Percentiles rank a stretch among this genome's conserved stretches.
Evolutionary conservation across 768 basidiomycete genomes (phyloP).

Genomic region (Lactifluus rugatus): DNA sequence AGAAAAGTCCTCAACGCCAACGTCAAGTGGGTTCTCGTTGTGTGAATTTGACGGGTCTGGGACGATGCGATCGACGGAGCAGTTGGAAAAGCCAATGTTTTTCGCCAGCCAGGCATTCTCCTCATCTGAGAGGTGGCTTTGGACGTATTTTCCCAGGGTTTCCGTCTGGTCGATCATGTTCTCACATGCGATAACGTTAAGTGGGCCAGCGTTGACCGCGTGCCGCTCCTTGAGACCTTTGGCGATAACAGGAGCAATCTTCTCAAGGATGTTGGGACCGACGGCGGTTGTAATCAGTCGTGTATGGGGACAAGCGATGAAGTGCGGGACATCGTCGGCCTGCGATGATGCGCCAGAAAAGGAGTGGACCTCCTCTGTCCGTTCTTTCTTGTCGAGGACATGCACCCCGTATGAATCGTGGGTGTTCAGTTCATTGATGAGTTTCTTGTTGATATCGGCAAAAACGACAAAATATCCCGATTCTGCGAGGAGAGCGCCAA

Average conservation of each 20-base stretch:
- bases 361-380: slow-evolving; percentile 15
- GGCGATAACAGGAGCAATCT: slow-evolving; percentile 29
- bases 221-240: slow-evolving; percentile 27
- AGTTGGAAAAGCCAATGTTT: slow-evolving; percentile 34
- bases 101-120: slow-evolving; percentile 24
- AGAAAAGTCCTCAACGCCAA: slow-evolving; percentile 33
- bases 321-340: slow-evolving; percentile 12
- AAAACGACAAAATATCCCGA: slow-evolving; percentile 33
- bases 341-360: slow-evolving; percentile 22
- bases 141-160: slow-evolving; percentile 25
- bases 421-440: slow-evolving; percentile 28
- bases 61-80: slow-evolving; percentile 34
- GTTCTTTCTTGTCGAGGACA: slow-evolving; percentile 26
- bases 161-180: slow-evolving; percentile 32
- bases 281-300: slow-evolving; percentile 32
- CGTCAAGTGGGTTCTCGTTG: slow-evolving; percentile 26
- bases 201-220: slow-evolving; percentile 16
- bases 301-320: slow-evolving; percentile 21
- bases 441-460: slow-evolving; percentile 27
- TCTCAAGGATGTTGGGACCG: slow-evolving; percentile 28
- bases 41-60: slow-evolving; percentile 10
- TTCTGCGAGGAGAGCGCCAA: slow-evolving; percentile 29
- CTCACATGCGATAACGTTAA: slow-evolving; percentile 35
- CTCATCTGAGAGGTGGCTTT: slow-evolving; percentile 24
- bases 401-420: slow-evolving; percentile 26